Evolutionary conservation across 495 filamentous ascomycete species (phyloP), one percentile per base, ranked within the genome.

Genomic region (Penicilliopsis zonata): DNA sequence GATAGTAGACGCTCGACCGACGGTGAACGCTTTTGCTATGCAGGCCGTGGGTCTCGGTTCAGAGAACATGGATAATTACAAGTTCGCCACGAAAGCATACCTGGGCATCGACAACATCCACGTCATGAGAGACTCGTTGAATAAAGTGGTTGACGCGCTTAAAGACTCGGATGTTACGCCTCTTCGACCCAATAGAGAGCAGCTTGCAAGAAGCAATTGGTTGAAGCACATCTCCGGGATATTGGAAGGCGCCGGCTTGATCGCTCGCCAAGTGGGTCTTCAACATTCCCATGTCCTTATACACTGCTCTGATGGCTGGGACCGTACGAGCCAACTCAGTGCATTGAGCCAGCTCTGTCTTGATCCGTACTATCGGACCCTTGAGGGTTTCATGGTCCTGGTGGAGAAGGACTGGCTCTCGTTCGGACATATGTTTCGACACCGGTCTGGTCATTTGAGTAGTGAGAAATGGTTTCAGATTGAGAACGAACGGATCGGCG

Each of bases 71-170:
- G 86, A 94, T 31, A 82, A 95, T 52, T 99, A 99, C 53, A 80
- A 76, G 31, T 86, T 84, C 46, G 84, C 84, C 18, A 85, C 82
- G 24, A 94, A 94, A 49, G 82, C 79, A 0, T 95, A 90, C 44
- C 67, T 99, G n/a, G 87, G 87, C 28, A 99, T 99, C 47, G 90
- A 93, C 50, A 99, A 99, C 42, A 96, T 99, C 37, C 90, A 99
- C 50, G 88, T 95, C 34, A 99, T 99, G 90, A 70, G 90, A 36
- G 80, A 86, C 30, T 95, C 88, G 2, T 57, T 98, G 33, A 76
- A 80, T 27, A 92, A 82, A 35, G 82, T 98, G 15, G 63, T 96
- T 29, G 86, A 90, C 35, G 78, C 88, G 7, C 60, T 98, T 45
- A 94, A 94, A 47, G 87, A 96, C 30, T 82, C 85, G 3, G 90